Evolutionary conservation across 345 rosid species (phyloP).

Genomic region (Citrus reticulata): DNA sequence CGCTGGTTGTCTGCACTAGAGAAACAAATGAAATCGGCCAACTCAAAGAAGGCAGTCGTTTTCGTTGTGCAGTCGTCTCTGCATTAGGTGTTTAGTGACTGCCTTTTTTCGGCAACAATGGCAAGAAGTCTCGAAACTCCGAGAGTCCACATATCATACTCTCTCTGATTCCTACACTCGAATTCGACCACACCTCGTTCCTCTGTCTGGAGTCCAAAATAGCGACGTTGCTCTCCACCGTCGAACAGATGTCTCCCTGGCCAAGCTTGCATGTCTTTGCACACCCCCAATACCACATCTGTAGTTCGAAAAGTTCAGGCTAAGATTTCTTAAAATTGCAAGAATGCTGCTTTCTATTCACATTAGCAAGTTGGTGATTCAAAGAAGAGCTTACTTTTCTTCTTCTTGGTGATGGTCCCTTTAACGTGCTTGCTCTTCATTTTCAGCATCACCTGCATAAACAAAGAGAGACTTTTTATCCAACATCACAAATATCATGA

Average conservation of each 20-base stretch:
- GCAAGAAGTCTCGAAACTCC: slow-evolving; percentile 71
- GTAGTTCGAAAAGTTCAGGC: slow-evolving; percentile 9
- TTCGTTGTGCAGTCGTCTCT: background rate
- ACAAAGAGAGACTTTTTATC: too few relatives aligned
- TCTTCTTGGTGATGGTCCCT: slow-evolving; percentile 81
- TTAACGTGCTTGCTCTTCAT: slow-evolving; percentile 90
- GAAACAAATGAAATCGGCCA: background rate
- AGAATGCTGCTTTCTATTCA: background rate
- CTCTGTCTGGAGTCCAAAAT: slow-evolving; percentile 77
- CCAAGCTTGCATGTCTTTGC: slow-evolving; percentile 82
- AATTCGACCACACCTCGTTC: slow-evolving; percentile 69
- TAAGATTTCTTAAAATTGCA: background rate
- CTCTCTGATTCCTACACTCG: slow-evolving; percentile 76
- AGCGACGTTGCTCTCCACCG: slow-evolving; percentile 55
- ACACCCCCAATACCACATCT: slow-evolving; percentile 73
- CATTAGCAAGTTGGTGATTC: background rate
- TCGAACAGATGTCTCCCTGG: slow-evolving; percentile 81
- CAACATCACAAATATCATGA: background rate
- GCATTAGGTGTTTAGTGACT: slow-evolving; percentile 9
- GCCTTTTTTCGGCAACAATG: slow-evolving; percentile 45
- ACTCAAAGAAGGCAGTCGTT: background rate
- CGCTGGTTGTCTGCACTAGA: background rate
- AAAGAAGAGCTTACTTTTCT: slow-evolving; percentile 55
- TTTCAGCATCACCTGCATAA: slow-evolving; percentile 67
- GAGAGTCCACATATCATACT: slow-evolving; percentile 75